A percentile compares a stretch with the other conserved stretches of the same genome.
Conservation (phyloP, 179 eudicot genomes). For the Silene coronaria region DNA sequence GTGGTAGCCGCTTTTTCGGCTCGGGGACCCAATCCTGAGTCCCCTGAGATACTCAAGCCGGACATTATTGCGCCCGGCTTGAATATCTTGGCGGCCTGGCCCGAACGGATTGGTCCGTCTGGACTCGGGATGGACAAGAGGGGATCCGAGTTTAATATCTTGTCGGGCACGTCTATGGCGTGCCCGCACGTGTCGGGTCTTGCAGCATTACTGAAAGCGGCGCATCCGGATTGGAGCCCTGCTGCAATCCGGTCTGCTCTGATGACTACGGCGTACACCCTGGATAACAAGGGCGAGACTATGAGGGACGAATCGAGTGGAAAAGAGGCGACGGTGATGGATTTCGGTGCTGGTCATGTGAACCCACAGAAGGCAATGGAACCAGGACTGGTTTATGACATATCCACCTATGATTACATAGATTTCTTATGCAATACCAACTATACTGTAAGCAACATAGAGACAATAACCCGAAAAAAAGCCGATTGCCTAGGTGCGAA, state of each 20-base stretch:
- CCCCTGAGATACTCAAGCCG: slow-evolving; percentile 78
- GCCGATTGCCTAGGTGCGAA: slow-evolving; percentile 59
- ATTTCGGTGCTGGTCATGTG: slow-evolving; percentile 89
- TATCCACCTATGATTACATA: slow-evolving; percentile 55
- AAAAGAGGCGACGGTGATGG: slow-evolving; percentile 66
- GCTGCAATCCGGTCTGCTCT: slow-evolving; percentile 77
- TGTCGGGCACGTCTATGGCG: slow-evolving; percentile 93
- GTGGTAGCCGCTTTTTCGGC: slow-evolving; percentile 86
- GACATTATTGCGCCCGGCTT: slow-evolving; percentile 89
- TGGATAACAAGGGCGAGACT: slow-evolving; percentile 41
- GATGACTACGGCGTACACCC: slow-evolving; percentile 73
- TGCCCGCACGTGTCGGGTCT: slow-evolving; percentile 91
- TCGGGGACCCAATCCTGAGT: slow-evolving; percentile 79
- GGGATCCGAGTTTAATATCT: slow-evolving; percentile 66
- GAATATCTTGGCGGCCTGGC: slow-evolving; percentile 85
- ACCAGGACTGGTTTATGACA: slow-evolving; percentile 76
- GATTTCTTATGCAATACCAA: slow-evolving; percentile 82
- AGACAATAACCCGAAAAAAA: slow-evolving; percentile 48
- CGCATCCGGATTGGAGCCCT: slow-evolving; percentile 90
- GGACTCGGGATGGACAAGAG: slow-evolving; percentile 55
- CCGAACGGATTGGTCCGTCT: slow-evolving; percentile 66
- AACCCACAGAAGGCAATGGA: slow-evolving; percentile 84
- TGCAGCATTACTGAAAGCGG: slow-evolving; percentile 73
- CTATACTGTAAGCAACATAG: slow-evolving; percentile 55
- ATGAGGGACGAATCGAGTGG: slow-evolving; percentile 78